Conservation (phyloP, 768 basidiomycete genomes). For the Macrolepiota dolichaula region DNA sequence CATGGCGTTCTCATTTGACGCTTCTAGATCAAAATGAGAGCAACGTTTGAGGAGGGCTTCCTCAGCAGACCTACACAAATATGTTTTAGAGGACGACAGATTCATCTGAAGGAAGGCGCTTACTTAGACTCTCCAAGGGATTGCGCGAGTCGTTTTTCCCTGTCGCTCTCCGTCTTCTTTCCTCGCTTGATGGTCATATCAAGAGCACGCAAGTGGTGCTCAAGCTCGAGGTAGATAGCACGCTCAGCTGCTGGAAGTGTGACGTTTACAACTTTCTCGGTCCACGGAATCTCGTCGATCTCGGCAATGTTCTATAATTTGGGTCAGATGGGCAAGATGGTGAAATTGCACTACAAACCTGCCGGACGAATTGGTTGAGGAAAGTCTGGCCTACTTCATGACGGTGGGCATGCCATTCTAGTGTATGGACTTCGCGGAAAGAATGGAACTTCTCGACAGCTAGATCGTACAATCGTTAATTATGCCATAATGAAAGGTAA, state of each 20-base stretch:
- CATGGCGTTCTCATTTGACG: slow-evolving; percentile 71
- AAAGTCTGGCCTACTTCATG: slow-evolving; percentile 80
- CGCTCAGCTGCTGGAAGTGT: slow-evolving; percentile 89
- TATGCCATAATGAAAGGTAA: not conserved
- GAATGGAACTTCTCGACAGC: slow-evolving; percentile 94
- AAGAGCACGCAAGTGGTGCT: slow-evolving; percentile 86
- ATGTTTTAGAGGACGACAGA: slow-evolving; percentile 1
- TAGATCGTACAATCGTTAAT: slow-evolving; percentile 27
- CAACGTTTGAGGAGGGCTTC: slow-evolving; percentile 94
- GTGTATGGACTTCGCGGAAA: slow-evolving; percentile 89
- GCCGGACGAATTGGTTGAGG: slow-evolving; percentile 78
- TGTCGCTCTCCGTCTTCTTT: slow-evolving; percentile 73
- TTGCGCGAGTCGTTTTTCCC: slow-evolving; percentile 83
- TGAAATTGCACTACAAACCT: slow-evolving; percentile 40
- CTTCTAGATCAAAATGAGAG: slow-evolving; percentile 89
- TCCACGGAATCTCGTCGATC: slow-evolving; percentile 91
- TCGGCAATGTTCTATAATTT: slow-evolving; percentile 81
- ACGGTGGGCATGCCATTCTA: slow-evolving; percentile 91
- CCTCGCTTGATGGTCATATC: slow-evolving; percentile 77
- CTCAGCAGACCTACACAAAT: slow-evolving; percentile 64
- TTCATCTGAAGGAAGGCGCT: slow-evolving; percentile 24
- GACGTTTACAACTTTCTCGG: slow-evolving; percentile 57
- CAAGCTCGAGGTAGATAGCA: slow-evolving; percentile 91
- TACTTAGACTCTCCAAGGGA: slow-evolving; percentile 88
- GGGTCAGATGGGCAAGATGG: slow-evolving; percentile 8